Evolutionary conservation across 192 early-diverging fungal genomes (phyloP).

Genomic region (Coemansia furcata): DNA sequence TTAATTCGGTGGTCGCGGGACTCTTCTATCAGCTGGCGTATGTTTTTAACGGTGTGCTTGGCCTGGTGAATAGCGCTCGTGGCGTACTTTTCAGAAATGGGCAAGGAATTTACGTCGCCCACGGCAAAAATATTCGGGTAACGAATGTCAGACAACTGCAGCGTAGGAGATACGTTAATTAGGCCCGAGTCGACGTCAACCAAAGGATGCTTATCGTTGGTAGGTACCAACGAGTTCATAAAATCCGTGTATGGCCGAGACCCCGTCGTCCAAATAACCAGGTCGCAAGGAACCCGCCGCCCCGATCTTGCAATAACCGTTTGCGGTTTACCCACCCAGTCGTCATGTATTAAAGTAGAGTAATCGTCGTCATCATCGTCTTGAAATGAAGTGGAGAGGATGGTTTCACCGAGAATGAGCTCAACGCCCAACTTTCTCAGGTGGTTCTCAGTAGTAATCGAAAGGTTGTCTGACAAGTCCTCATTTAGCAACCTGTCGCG

Average conservation of each 20-base stretch:
- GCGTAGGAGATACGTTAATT: slow-evolving; percentile 53
- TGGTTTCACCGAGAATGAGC: slow-evolving; percentile 25
- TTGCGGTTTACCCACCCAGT: slow-evolving; percentile 26
- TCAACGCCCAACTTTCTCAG: slow-evolving; percentile 34
- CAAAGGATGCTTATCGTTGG: slow-evolving; percentile 27
- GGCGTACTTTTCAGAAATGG: slow-evolving; percentile 43
- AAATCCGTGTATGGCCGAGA: slow-evolving; percentile 51
- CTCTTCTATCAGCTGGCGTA: slow-evolving; percentile 40
- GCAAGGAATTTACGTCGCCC: slow-evolving; percentile 55
- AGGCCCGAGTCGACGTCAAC: slow-evolving; percentile 37
- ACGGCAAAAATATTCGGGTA: slow-evolving; percentile 60
- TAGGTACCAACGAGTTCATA: slow-evolving; percentile 41
- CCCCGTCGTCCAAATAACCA: slow-evolving; percentile 57
- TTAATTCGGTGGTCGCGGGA: slow-evolving; percentile 38
- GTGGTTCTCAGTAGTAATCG: slow-evolving; percentile 17
- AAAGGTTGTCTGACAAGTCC: slow-evolving; percentile 25
- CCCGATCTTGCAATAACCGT: slow-evolving; percentile 32
- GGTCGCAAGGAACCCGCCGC: slow-evolving; percentile 54
- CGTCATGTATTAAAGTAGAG: neutral
- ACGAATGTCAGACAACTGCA: slow-evolving; percentile 45
- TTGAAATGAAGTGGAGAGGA: neutral
- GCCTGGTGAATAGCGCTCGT: slow-evolving; percentile 44
- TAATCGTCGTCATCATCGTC: neutral
- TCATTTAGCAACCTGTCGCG: slow-evolving; percentile 30
- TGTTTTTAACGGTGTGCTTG: slow-evolving; percentile 24